Conservation (phyloP, 768 basidiomycete species). For the Suillus clintonianus region DNA sequence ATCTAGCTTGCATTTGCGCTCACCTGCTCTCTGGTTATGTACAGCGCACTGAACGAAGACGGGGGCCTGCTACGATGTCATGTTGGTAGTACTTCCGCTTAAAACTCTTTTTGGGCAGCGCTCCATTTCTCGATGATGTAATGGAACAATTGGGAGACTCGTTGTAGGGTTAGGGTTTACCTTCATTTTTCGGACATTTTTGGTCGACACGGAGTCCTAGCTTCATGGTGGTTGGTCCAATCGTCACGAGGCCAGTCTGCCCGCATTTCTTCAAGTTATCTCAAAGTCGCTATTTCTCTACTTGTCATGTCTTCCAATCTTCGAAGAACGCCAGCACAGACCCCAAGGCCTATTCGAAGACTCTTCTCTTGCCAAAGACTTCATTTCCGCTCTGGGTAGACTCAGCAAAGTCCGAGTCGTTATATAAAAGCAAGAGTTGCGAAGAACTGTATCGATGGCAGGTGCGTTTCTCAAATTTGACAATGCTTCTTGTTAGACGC, state of each 20-base stretch:
- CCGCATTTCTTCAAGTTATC: background rate
- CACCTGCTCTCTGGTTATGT: too few relatives aligned
- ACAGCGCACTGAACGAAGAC: too few relatives aligned
- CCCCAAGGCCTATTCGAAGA: slow-evolving; percentile 50
- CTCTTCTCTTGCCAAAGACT: slow-evolving; percentile 83
- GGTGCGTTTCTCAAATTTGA: slow-evolving; percentile 42
- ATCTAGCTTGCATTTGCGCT: too few relatives aligned
- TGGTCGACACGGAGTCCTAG: background rate
- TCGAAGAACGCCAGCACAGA: slow-evolving; percentile 6
- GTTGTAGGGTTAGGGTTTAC: slow-evolving; percentile 1
- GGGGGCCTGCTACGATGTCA: too few relatives aligned
- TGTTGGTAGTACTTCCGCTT: too few relatives aligned
- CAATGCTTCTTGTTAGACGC: background rate
- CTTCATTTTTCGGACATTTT: background rate
- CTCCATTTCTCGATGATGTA: too few relatives aligned
- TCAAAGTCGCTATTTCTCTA: background rate
- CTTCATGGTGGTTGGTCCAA: background rate
- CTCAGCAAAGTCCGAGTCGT: slow-evolving; percentile 59
- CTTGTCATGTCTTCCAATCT: background rate
- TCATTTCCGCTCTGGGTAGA: slow-evolving; percentile 74
- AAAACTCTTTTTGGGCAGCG: too few relatives aligned
- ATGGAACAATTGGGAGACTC: background rate
- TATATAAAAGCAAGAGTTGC: slow-evolving; percentile 62
- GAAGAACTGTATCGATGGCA: slow-evolving; percentile 80
- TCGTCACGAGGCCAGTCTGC: background rate